Percentiles rank a stretch among this genome's conserved stretches.
These are phyloP conservation scores for Tylopilus sp. DNA, from an alignment of 1,284 basidiomycete genomes.

Conservation along the genomic window DNA sequence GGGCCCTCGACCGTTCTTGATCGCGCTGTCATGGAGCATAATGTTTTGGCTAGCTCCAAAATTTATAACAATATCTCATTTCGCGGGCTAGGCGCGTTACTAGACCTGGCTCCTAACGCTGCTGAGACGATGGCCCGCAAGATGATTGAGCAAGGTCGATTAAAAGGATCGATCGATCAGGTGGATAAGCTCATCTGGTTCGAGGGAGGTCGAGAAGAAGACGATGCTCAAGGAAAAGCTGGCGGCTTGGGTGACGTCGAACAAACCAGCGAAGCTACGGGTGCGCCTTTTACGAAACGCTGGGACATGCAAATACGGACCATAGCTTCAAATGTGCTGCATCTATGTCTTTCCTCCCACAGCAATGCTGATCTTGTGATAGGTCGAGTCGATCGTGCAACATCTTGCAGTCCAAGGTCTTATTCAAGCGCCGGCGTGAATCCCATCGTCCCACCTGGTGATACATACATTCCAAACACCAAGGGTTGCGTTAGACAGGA, in stretches of 20 bases:
- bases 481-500: constrained; percentile 27
- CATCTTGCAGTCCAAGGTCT: constrained; percentile 69
- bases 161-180: constrained; percentile 91
- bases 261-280: constrained; percentile 78
- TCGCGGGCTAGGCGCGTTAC: constrained; percentile 76
- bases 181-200: constrained; percentile 92
- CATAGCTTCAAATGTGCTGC: constrained; percentile 75
- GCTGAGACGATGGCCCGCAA: constrained; percentile 92
- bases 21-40: constrained; percentile 97
- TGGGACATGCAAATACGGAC: constrained; percentile 89
- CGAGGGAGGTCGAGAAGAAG: constrained; percentile 76
- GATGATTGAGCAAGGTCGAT: constrained; percentile 94
- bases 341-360: background rate
- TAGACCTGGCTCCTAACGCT: constrained; percentile 81
- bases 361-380: constrained; percentile 9
- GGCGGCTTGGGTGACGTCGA: constrained; percentile 88
- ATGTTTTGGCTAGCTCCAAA: constrained; percentile 90
- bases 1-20: constrained; percentile 95
- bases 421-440: constrained; percentile 39
- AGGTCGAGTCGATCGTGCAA: constrained; percentile 82
- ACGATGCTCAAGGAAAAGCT: constrained; percentile 87
- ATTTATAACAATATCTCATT: constrained; percentile 96
- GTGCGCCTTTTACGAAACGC: constrained; percentile 82
- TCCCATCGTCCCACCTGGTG: constrained; percentile 2
- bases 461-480: constrained; percentile 18